Evolutionary conservation across 1,284 basidiomycete genomes (phyloP).

Genomic region (Irpex rosettiformis): DNA sequence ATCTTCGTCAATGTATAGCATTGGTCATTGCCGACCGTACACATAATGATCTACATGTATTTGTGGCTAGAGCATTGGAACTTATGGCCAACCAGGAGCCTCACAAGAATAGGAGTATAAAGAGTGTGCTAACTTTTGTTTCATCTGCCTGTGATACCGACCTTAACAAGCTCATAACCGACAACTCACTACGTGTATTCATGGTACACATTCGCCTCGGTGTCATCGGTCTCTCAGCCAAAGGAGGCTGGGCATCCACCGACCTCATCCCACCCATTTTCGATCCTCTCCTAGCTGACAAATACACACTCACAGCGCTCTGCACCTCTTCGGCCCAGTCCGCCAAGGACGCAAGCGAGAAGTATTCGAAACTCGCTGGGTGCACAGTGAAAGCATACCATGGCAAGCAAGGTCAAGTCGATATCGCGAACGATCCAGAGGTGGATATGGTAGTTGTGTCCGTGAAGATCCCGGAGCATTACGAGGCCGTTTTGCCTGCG

Average conservation of each 20-base stretch:
- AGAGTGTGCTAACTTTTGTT: too few species aligned
- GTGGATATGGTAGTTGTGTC: conserved; percentile 35
- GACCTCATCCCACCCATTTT: conserved; percentile 25
- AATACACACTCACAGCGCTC: conserved; percentile 17
- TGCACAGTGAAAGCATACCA: conserved; percentile 27
- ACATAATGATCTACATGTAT: too few species aligned
- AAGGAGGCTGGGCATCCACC: conserved; percentile 29
- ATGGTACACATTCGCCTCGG: conserved; percentile 26
- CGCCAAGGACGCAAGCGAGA: conserved; percentile 24
- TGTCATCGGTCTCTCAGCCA: conserved; percentile 32
- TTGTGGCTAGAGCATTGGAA: too few species aligned
- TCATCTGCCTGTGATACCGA: too few species aligned
- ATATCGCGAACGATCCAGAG: conserved; percentile 31
- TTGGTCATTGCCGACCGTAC: too few species aligned
- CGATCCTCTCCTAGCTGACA: conserved; percentile 12
- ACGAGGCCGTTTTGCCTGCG: conserved; percentile 25
- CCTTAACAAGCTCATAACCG: background rate
- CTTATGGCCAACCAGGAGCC: too few species aligned
- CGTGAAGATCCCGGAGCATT: conserved; percentile 30
- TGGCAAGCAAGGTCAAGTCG: conserved; percentile 19
- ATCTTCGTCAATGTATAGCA: too few species aligned
- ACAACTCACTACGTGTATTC: background rate
- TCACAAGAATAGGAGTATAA: too few species aligned
- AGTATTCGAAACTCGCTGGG: conserved; percentile 22
- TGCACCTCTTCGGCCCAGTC: conserved; percentile 24